These are phyloP conservation scores for Neltuma alba DNA, from an alignment of 306 rosid species.

Conservation along the genomic window DNA sequence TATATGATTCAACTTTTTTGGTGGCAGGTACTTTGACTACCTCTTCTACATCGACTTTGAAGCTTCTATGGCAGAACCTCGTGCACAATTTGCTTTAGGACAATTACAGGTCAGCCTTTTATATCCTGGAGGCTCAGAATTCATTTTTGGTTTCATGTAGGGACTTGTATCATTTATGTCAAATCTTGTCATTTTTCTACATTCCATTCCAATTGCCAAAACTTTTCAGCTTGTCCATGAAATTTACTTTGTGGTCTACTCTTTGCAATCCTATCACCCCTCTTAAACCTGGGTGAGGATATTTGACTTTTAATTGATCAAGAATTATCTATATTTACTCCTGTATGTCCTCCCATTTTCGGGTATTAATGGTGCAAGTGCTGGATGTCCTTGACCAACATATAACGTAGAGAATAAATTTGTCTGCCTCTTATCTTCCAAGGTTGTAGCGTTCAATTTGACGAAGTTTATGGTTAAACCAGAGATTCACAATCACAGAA, in stretches of 20 bases:
- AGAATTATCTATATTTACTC: not conserved
- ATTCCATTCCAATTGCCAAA: not conserved
- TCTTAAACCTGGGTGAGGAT: not conserved
- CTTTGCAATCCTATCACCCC: not conserved
- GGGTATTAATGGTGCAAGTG: not conserved
- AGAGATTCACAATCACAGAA: not conserved
- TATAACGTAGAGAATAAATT: no score
- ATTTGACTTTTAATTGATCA: not conserved
- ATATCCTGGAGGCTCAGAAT: not conserved
- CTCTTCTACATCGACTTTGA: slow-evolving; percentile 87
- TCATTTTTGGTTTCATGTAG: not conserved
- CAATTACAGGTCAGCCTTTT: slow-evolving; percentile 72
- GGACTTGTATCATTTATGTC: not conserved
- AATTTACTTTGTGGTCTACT: not conserved
- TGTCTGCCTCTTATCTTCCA: not conserved
- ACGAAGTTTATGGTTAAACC: not conserved
- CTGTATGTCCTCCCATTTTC: not conserved
- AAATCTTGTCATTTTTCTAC: not conserved
- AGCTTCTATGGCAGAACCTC: slow-evolving; percentile 91
- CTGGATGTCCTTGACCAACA: not conserved
- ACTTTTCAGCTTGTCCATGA: not conserved
- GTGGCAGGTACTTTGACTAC: slow-evolving; percentile 84
- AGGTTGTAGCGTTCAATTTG: not conserved
- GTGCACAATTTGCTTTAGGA: slow-evolving; percentile 80
- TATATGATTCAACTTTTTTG: slow-evolving; percentile 17